phyloP scores from a whole-genome alignment of 148 eudicot genomes.

The Tetragonia tetragonoides region DNA sequence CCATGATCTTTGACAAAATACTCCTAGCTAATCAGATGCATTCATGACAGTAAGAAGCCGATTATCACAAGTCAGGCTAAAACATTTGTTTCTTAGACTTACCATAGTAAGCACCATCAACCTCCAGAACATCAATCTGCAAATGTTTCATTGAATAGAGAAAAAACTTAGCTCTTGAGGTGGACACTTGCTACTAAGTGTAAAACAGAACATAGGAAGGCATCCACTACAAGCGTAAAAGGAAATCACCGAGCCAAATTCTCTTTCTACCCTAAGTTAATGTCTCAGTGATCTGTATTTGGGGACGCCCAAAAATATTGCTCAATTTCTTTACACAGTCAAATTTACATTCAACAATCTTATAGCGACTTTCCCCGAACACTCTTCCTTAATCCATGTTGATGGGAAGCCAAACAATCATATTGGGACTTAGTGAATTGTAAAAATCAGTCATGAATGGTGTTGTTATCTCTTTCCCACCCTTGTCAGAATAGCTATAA shows the following conservation, averaged over 20 bases:
- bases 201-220: not conserved
- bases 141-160: not conserved
- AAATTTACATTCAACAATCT: not conserved
- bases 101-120: conserved; percentile 92
- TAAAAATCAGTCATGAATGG: not conserved
- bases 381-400: too few relatives aligned
- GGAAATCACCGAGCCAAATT: not conserved
- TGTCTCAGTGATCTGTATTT: not conserved
- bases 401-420: not conserved
- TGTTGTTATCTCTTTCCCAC: not conserved
- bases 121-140: conserved; percentile 99
- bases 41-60: not conserved
- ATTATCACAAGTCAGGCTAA: not conserved
- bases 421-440: not conserved
- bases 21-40: not conserved
- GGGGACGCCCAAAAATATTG: not conserved
- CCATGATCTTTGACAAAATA: not conserved
- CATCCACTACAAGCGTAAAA: not conserved
- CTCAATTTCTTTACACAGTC: not conserved
- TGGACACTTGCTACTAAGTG: not conserved
- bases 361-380: not conserved
- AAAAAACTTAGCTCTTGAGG: not conserved
- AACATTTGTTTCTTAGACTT: conserved; percentile 10
- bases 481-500: not conserved
- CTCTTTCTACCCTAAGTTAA: not conserved